Base-by-base conservation (phyloP, 2,329 filamentous ascomycete genomes). In the Sclerotinia subarctica region DNA sequence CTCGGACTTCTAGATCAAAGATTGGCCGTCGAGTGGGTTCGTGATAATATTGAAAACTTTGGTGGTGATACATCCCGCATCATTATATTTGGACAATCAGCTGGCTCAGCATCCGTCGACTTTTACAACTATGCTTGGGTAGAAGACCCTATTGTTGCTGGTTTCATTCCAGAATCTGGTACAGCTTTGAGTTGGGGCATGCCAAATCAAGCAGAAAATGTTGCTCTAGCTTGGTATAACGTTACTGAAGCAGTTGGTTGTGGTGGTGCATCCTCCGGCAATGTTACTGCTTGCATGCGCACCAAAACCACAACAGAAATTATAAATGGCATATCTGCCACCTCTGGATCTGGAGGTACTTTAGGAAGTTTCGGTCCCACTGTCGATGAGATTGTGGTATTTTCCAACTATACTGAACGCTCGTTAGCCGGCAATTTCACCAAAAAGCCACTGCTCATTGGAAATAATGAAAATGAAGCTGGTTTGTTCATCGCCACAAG, bases 1-100 rank as follows among this genome's bases (percentile, higher is more conserved):
- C 78, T 89, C 13, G 90, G 89, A 1, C 77, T 90, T 59, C 80
- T 83, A 69, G 88, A 91, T 73, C 87, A 90, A 77, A 81, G 85
- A 71, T 74, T 84, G 13, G 82, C 85, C 7, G 79, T 90, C 21
- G 79, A 81, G 70, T 90, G 88, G 88, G 82, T 90, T 35, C 80
- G 81, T 68, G 79, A 83, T 35, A 89, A 89, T 74, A 85, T 88
- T 62, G 82, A 76, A 2, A 78, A 78, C 2, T 88, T 90, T 75
- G 87, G 88, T 0, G 88, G 88, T 1, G 84, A 90, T 70, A 78
- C 79, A 1, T 76, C 77, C 2, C 82, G 85, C 68, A 82, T 90
- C 44, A 84, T 82, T 1, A 76, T 86, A 54, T 86, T 81, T 79
- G 84, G 83, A 49, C 83, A 87, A 77, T 84, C 81, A 4, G 84